phyloP scores from a whole-genome alignment of 176 grass and related monocot genomes.

The Musa schizocarpa region DNA sequence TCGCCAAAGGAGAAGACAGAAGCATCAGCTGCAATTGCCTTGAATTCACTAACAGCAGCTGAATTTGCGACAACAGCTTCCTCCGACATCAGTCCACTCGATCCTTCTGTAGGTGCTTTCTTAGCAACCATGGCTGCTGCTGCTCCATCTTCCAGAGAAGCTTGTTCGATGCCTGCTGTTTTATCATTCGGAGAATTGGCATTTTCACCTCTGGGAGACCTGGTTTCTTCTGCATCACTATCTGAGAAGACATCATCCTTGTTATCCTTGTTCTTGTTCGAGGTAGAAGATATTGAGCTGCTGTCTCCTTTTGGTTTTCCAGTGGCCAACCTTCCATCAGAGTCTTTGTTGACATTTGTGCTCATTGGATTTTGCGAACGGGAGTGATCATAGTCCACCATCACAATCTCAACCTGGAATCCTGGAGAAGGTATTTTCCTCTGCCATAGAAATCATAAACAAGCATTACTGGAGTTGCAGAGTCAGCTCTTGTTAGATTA shows the following conservation, averaged over 20 bases:
- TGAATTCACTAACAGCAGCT: neutral
- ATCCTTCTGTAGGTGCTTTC: neutral
- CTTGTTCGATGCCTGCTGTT: neutral
- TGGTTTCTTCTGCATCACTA: conserved; percentile 6
- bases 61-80: neutral
- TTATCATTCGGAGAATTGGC: neutral
- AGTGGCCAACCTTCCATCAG: neutral
- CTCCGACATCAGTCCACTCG: neutral
- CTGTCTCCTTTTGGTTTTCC: neutral
- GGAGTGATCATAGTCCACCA: conserved; percentile 1
- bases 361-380: neutral
- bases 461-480: neutral
- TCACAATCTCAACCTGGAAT: conserved; percentile 23
- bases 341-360: neutral
- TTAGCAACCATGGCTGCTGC: neutral
- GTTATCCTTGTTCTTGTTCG: conserved; percentile 1
- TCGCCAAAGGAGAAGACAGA: conserved; percentile 24
- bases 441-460: neutral
- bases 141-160: neutral
- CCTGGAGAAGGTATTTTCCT: conserved; percentile 14
- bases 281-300: neutral
- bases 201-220: neutral
- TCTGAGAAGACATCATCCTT: conserved; percentile 21
- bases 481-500: no score
- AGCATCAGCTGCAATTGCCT: conserved; percentile 18